Conservation (phyloP, 331 rosid genomes). For the Quercus lobata region DNA sequence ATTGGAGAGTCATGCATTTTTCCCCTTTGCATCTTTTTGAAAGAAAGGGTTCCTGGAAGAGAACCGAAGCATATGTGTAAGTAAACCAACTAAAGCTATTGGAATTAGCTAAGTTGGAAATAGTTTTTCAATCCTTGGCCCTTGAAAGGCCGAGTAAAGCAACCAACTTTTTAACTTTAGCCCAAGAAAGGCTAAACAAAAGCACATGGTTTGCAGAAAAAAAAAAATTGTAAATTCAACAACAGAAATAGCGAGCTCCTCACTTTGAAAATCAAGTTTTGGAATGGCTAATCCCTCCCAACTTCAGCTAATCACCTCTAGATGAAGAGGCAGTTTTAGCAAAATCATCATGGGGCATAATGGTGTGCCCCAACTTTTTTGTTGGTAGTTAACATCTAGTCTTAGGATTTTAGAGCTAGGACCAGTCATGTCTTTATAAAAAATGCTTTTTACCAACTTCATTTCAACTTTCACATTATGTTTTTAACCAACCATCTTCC, state of each 20-base stretch:
- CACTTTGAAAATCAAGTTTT: slow-evolving; percentile 25
- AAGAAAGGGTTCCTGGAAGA: slow-evolving; percentile 46
- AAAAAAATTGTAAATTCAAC: slow-evolving; percentile 45
- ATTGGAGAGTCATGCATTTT: slow-evolving; percentile 71
- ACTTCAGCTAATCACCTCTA: slow-evolving; percentile 41
- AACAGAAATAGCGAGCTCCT: slow-evolving; percentile 31
- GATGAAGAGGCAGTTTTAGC: slow-evolving; percentile 38
- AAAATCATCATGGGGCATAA: slow-evolving; percentile 36
- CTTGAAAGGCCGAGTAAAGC: slow-evolving; percentile 46
- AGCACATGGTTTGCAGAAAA: slow-evolving; percentile 39
- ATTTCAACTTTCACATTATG: slow-evolving; percentile 36
- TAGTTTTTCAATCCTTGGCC: slow-evolving; percentile 35
- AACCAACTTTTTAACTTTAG: slow-evolving; percentile 33
- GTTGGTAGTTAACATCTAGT: slow-evolving; percentile 45
- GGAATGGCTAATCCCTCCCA: slow-evolving; percentile 44
- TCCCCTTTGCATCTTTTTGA: slow-evolving; percentile 19
- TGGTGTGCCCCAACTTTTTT: slow-evolving; percentile 69
- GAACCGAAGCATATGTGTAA: slow-evolving; percentile 39
- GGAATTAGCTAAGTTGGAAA: slow-evolving; percentile 61
- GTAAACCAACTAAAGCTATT: slow-evolving; percentile 50
- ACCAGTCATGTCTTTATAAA: slow-evolving; percentile 25
- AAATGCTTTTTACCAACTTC: slow-evolving; percentile 29
- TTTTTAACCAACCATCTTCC: slow-evolving; percentile 42
- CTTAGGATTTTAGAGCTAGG: slow-evolving; percentile 47
- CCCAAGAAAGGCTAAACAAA: slow-evolving; percentile 48